A percentile compares a stretch with the other conserved stretches of the same genome.
These are phyloP conservation scores for Fagus crenata DNA, from an alignment of 306 rosid species.

Conservation along the genomic window DNA sequence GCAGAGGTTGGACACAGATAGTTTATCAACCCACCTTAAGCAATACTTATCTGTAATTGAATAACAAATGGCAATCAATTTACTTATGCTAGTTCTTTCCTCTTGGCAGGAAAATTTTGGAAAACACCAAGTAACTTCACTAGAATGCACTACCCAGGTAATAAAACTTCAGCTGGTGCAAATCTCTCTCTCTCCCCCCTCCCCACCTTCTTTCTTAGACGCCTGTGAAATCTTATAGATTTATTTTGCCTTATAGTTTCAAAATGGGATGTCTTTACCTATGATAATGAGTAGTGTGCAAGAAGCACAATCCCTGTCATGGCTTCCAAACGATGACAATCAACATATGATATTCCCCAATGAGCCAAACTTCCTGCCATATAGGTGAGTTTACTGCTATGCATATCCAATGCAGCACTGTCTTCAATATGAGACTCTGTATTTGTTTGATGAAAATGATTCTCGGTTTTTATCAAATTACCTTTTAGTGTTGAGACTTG, in stretches of 20 bases:
- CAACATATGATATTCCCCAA: slow-evolving; percentile 46
- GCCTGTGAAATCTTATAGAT: slow-evolving; percentile 6
- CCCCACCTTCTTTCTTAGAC: background rate
- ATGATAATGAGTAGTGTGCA: slow-evolving; percentile 55
- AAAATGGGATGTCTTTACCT: slow-evolving; percentile 55
- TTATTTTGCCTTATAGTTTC: slow-evolving; percentile 46
- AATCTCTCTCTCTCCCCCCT: slow-evolving; percentile 3
- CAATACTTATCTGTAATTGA: slow-evolving; percentile 7
- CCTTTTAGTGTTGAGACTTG: background rate
- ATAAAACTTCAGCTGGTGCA: background rate
- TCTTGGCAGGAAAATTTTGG: slow-evolving; percentile 57
- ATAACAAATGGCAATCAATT: slow-evolving; percentile 8
- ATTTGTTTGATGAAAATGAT: background rate
- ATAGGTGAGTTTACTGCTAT: slow-evolving; percentile 46
- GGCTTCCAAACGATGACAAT: slow-evolving; percentile 56
- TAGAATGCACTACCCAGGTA: slow-evolving; percentile 61
- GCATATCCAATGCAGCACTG: background rate
- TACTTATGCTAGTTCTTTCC: slow-evolving; percentile 12
- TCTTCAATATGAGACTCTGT: background rate
- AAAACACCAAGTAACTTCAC: slow-evolving; percentile 51
- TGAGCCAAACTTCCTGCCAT: slow-evolving; percentile 51
- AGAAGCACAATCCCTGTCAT: slow-evolving; percentile 60
- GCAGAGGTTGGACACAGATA: background rate
- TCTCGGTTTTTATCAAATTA: background rate
- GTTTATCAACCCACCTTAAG: background rate